Evolutionary conservation across 345 rosid genomes (phyloP), one percentile per base, ranked within the genome.

Genomic region (Boechera divaricarpa): DNA sequence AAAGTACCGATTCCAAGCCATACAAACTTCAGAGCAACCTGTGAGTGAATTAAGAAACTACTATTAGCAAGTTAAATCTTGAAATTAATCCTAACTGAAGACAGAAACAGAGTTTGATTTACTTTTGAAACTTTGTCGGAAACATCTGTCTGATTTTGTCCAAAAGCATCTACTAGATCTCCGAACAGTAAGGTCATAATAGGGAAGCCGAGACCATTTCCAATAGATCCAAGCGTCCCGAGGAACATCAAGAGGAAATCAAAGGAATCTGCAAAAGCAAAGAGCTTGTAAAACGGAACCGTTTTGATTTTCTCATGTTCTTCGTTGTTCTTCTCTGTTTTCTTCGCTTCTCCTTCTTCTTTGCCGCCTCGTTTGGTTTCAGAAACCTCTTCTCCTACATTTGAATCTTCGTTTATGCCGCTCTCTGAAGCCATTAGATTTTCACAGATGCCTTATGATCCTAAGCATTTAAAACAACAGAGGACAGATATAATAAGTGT

Each of bases 101-200:
- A 56, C n/a, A 57, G 18, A 45, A 24, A 74, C 32, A 63, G 52
- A 16, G 7, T 65, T 72, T 53, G 64, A 45, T 13, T 67, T 86
- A 94, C 98, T 90, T 84, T 82, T 48, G 94, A 83, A 65, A 94
- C 81, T 6, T 63, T 77, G 21, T 26, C 26, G 3, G 93, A 73
- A 4, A 48, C 9, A 13, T 32, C 54, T 29, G 52, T 71, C 85
- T 87, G 90, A 82, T 89, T 94, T 60, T 79, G 35, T 64, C 96
- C 97, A 36, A 83, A 94, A 72, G 96, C 76, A 82, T 94, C 74
- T 15, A 56, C 16, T 9, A 88, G 62, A 26, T 94, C 87, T 62
- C 98, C 98, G 6, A 94, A 88, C 11, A 94, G 69, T 33, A 94
- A 11, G 7, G 98, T 83, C 98, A 94, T 91, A 4, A 91, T 39